Percentiles rank a stretch among this genome's conserved stretches.
phyloP scores from a whole-genome alignment of 202 grass and related monocot species.

The Digitaria exilis region DNA sequence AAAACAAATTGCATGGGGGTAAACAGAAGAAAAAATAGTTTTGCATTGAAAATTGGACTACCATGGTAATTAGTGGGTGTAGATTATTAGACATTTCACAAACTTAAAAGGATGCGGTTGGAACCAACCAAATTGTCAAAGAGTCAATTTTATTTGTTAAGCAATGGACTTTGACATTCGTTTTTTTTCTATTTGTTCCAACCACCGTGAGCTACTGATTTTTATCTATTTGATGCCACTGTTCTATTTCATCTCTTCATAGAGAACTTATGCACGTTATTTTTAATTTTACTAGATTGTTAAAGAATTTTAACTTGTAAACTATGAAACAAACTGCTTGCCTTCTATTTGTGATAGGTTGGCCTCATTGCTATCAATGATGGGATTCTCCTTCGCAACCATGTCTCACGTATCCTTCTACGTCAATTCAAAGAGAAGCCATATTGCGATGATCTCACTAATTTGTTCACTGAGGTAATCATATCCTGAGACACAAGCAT shows the following conservation, averaged over 20 bases:
- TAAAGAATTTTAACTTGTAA: constrained; percentile 10
- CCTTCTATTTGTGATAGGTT: constrained; percentile 61
- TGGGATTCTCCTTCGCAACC: constrained; percentile 92
- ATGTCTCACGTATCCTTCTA: constrained; percentile 87
- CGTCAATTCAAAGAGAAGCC: constrained; percentile 77
- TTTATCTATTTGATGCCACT: constrained; percentile 21
- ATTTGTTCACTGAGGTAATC: constrained; percentile 94
- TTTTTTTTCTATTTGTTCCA: constrained; percentile 18
- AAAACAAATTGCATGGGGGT: too few relatives aligned
- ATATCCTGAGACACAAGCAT: constrained; percentile 23
- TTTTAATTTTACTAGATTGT: not conserved
- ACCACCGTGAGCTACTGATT: not conserved
- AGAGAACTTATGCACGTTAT: not conserved
- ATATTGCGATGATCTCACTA: constrained; percentile 92
- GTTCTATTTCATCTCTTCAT: not conserved
- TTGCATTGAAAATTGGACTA: too few relatives aligned
- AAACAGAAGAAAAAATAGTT: too few relatives aligned
- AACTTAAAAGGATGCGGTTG: too few relatives aligned
- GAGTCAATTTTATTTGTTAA: too few relatives aligned
- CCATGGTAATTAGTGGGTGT: too few relatives aligned
- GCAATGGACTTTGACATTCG: too few relatives aligned
- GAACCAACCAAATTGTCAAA: too few relatives aligned
- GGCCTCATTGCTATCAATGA: constrained; percentile 96
- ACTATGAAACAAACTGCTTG: constrained; percentile 5
- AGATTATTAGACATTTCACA: too few relatives aligned